phyloP scores from a whole-genome alignment of 352 stramenopile species.

The Phytopythium montanum region DNA sequence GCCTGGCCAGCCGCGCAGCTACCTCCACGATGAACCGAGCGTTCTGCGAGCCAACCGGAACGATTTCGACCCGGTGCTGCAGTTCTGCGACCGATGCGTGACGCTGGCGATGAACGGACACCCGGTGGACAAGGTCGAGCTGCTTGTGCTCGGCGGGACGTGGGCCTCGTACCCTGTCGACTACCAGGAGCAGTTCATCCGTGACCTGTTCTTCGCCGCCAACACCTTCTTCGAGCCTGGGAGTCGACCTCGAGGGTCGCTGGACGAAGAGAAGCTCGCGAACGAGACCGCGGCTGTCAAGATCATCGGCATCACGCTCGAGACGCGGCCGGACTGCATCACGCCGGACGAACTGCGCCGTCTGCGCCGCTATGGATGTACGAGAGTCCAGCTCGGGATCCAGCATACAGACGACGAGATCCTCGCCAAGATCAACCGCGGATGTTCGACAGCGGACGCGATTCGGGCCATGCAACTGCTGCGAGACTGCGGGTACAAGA shows the following conservation, averaged over 20 bases:
- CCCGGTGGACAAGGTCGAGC: constrained; percentile 91
- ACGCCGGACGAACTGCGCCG: constrained; percentile 82
- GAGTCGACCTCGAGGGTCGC: constrained; percentile 58
- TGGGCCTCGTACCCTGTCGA: constrained; percentile 91
- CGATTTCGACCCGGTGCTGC: constrained; percentile 89
- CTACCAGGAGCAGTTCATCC: constrained; percentile 91
- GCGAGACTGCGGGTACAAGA: constrained; percentile 93
- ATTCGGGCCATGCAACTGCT: constrained; percentile 79
- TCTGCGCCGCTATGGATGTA: constrained; percentile 83
- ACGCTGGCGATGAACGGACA: constrained; percentile 91
- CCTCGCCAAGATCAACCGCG: constrained; percentile 90
- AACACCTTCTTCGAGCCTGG: constrained; percentile 88
- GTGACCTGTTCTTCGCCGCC: constrained; percentile 90
- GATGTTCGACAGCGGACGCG: constrained; percentile 71
- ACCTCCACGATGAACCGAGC: constrained; percentile 92
- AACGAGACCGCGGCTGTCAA: constrained; percentile 85
- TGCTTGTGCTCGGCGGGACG: constrained; percentile 89
- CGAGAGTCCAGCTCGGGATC: constrained; percentile 87
- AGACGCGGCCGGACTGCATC: constrained; percentile 91
- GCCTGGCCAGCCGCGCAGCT: constrained; percentile 87
- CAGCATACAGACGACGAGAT: constrained; percentile 92
- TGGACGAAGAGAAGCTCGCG: constrained; percentile 87
- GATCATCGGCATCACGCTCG: constrained; percentile 90
- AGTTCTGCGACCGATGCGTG: constrained; percentile 90
- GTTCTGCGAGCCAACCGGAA: constrained; percentile 91